These are phyloP conservation scores for Euphorbia peplus DNA, from an alignment of 345 rosid species.

Conservation along the genomic window DNA sequence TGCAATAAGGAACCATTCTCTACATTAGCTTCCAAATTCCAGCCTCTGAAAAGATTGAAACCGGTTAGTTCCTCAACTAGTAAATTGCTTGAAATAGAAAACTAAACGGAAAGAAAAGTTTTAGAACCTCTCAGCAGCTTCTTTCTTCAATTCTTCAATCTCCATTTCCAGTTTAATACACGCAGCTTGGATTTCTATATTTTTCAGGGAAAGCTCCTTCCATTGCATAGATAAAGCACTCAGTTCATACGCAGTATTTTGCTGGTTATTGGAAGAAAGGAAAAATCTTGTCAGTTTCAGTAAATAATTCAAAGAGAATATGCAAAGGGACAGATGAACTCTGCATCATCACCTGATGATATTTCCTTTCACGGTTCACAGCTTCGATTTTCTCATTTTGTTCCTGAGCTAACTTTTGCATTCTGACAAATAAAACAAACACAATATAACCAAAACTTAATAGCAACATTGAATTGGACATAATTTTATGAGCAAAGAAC, in stretches of 20 bases:
- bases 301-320: slow-evolving; percentile 7
- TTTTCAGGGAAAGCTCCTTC: slow-evolving; percentile 85
- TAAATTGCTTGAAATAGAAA: slow-evolving; percentile 9
- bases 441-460: background rate
- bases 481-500: background rate
- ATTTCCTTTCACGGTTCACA: slow-evolving; percentile 92
- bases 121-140: slow-evolving; percentile 70
- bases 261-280: slow-evolving; percentile 42
- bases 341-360: slow-evolving; percentile 72
- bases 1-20: slow-evolving; percentile 48
- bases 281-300: slow-evolving; percentile 17
- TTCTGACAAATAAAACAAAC: slow-evolving; percentile 38
- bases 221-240: slow-evolving; percentile 83
- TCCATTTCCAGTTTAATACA: slow-evolving; percentile 60
- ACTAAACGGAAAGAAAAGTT: slow-evolving; percentile 7
- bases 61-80: slow-evolving; percentile 19
- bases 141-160: slow-evolving; percentile 54
- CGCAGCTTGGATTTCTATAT: slow-evolving; percentile 81
- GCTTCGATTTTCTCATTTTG: slow-evolving; percentile 79
- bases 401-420: slow-evolving; percentile 74
- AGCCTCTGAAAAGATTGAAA: slow-evolving; percentile 47
- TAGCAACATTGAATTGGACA: background rate
- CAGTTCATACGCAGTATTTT: slow-evolving; percentile 86
- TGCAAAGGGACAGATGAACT: background rate
- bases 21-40: slow-evolving; percentile 64